Evolutionary conservation across 129 eudicot species (phyloP), one percentile per base, ranked within the genome.

Genomic region (Chrysanthemum lavandulifolium): DNA sequence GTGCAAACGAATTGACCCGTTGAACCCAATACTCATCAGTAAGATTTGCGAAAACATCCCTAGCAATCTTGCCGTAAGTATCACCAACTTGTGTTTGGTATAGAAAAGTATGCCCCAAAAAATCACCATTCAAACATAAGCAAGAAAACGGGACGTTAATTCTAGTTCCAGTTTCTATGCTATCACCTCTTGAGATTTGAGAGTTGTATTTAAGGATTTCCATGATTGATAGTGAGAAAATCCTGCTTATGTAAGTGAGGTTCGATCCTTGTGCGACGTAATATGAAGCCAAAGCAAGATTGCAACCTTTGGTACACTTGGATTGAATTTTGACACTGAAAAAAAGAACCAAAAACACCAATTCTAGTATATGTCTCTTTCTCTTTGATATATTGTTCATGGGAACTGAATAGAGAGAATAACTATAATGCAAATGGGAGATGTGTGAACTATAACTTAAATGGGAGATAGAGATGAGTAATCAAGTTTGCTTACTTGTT

Each of bases 251-350:
- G 87, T 78, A 84, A 56, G 87, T 80, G 62, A 94, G 89, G 71
- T 85, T 94, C 15, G 90, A 59, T 25, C 90, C 92, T 74, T 51
- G 23, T 61, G 69, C 21, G 1, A 93, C 68, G 60, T 87, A 82
- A 73, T 89, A 93, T 3, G 98, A 93, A 9, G 96, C 98, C 27
- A 93, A 21, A 13, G 98, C 97, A 11, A 92, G 83, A 50, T 84
- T 75, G 60, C 98, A 93, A 13, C 92, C 95, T 5, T 45, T 74
- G 51, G 54, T 73, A 74, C 96, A 92, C 68, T 74, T 85, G 58
- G 91, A 86, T 82, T 85, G 91, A 19, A 51, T 71, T 76, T 27
- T 77, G 43, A 76, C 55, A 59, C 13, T 18, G 31, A 77, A 62
- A 58, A 69, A 69, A 49, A 80, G 62, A 76, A 74, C n/a, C 76